phyloP scores from a whole-genome alignment of 768 basidiomycete species.

The Tubosaeta sp. region DNA sequence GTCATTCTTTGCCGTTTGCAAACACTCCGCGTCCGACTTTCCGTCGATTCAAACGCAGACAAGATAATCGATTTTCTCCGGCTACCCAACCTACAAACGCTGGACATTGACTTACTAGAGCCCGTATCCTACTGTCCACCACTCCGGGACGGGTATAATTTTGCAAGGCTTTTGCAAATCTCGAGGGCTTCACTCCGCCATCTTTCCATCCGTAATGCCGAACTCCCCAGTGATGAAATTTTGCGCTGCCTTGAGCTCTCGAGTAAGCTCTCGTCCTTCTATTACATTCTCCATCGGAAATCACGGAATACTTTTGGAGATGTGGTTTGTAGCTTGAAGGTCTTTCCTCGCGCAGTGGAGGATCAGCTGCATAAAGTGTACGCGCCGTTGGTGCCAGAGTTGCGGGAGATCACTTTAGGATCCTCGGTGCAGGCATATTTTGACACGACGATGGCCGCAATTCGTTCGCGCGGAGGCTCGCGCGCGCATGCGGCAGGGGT shows the following conservation, averaged over 20 bases:
- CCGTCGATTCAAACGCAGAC: not conserved
- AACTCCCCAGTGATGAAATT: not conserved
- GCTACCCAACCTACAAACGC: conserved; percentile 8
- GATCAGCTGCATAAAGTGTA: not conserved
- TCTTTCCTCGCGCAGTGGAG: not conserved
- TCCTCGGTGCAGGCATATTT: not conserved
- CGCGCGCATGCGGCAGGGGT: not conserved
- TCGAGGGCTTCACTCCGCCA: not conserved
- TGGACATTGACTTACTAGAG: not conserved
- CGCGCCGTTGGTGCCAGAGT: not conserved
- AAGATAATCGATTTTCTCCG: conserved; percentile 4
- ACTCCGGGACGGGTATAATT: too few relatives aligned
- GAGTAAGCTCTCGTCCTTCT: not conserved
- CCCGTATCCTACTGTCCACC: too few relatives aligned
- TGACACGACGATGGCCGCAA: not conserved
- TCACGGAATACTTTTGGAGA: not conserved
- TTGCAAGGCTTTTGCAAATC: not conserved
- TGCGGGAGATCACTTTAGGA: not conserved
- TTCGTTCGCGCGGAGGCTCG: not conserved
- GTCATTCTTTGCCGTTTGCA: conserved; percentile 6
- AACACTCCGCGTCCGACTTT: conserved; percentile 14
- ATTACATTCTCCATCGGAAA: not conserved
- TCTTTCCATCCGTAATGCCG: not conserved
- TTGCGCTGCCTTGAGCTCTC: not conserved
- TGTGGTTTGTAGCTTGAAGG: not conserved